Base-by-base conservation (phyloP, 176 grass and related monocot species). In the Cenchrus americanus region DNA sequence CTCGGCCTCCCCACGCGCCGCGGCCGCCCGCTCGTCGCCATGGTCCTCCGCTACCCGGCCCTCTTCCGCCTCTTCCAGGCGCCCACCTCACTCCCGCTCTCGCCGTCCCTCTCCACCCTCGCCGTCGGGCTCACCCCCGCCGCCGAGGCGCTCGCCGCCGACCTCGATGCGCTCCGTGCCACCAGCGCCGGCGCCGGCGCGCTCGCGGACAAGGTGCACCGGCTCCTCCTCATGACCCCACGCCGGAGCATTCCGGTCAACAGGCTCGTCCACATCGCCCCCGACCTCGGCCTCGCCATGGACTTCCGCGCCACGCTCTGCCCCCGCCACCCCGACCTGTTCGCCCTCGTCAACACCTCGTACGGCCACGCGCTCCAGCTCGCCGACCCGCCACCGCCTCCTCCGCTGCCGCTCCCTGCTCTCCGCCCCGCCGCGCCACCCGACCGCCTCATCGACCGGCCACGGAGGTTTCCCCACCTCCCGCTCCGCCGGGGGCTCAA, bases 11-110 rank as follows among this genome's bases (percentile, higher is more conserved):
- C 91, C 42, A 81, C 91, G 41, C 65, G 52, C 26, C 71, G 52
- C 44, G 73, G 66, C 62, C 90, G 91, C 27, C 85, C 88, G 41
- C 62, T 96, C 57, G 9, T 93, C 2, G 78, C 86, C 24, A 85
- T 97, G 84, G 71, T 97, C 46, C 91, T 97, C 22, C 88, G 94
- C 48, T 97, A 93, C 84, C 91, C 91, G 0, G 50, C 91, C 8
- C 80, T 97, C 62, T 97, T 97, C 81, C 81, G 81, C 58, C 69
- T 97, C 59, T 78, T 93, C 84, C 85, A 83, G 30, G 85, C 89
- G 3, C 75, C 89, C 3, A 86, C 78, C 26, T 51, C 44, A 6
- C 79, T 66, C 47, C 88, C 85, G 12, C 66, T 86, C 42, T 84
- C 76, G 19, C 71, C 75, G 44, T 26, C 84, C 10, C 41, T 87